Percentiles rank a stretch among this genome's conserved stretches.
Conservation (phyloP, 2,329 filamentous ascomycete species). For the Xylaria sp. region DNA sequence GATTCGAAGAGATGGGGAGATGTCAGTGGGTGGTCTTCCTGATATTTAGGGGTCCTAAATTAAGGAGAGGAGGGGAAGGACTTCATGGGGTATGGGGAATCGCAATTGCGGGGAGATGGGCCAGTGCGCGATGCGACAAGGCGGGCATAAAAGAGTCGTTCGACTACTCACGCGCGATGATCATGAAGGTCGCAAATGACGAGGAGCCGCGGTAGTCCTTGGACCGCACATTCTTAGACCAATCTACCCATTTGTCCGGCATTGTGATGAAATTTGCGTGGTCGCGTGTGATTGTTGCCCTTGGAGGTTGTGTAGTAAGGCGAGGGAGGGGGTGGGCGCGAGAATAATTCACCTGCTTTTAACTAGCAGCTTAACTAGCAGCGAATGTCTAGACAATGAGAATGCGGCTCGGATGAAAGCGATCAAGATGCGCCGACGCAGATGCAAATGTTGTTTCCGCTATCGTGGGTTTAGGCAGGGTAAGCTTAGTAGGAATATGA, state of each 20-base stretch:
- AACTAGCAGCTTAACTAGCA: too few species aligned
- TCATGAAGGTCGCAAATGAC: slow-evolving; percentile 95
- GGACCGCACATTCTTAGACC: slow-evolving; percentile 63
- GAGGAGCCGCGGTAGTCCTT: slow-evolving; percentile 63
- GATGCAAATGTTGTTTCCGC: background rate
- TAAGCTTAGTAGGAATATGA: background rate
- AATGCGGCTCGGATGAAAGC: background rate
- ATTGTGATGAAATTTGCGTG: slow-evolving; percentile 29
- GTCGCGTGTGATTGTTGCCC: background rate
- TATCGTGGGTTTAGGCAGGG: too few species aligned
- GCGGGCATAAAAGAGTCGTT: background rate
- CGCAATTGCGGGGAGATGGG: background rate
- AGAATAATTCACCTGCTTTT: background rate
- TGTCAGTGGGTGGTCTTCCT: background rate
- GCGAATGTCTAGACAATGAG: background rate
- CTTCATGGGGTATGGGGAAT: background rate
- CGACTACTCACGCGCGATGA: slow-evolving; percentile 81
- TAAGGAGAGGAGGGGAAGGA: background rate
- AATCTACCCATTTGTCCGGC: slow-evolving; percentile 53
- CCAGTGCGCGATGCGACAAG: background rate
- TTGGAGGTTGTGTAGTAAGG: background rate
- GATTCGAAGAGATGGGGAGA: background rate
- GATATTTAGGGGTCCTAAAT: too few species aligned
- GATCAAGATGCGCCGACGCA: background rate
- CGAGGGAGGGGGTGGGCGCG: background rate